Evolutionary conservation across 2,329 filamentous ascomycete species (phyloP).

Genomic region (Boeremia lycopersici): DNA sequence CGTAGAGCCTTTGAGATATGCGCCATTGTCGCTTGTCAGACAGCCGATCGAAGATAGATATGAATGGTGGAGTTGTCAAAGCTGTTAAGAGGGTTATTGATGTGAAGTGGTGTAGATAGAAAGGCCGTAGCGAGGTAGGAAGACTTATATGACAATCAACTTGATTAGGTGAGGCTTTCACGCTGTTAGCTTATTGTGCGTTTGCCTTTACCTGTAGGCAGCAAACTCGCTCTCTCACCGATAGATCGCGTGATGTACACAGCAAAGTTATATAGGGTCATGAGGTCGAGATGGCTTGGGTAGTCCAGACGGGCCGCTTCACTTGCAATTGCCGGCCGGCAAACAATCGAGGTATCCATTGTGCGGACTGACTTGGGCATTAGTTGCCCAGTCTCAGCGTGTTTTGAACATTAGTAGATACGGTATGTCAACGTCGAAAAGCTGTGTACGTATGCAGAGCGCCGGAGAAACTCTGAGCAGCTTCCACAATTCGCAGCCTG

Average conservation of each 20-base stretch:
- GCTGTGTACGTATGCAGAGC: no score
- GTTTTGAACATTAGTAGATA: no score
- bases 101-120: neutral
- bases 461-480: no score
- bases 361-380: no score
- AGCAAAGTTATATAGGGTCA: neutral
- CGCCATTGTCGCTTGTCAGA: neutral
- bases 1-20: neutral
- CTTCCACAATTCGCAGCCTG: no score
- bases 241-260: neutral
- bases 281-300: neutral
- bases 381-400: no score
- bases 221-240: conserved; percentile 9
- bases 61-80: neutral
- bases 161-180: neutral
- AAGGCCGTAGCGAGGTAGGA: neutral
- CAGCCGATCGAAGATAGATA: neutral
- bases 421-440: no score
- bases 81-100: neutral
- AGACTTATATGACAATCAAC: no score
- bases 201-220: conserved; percentile 10
- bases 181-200: neutral
- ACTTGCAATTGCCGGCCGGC: no score
- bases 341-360: no score
- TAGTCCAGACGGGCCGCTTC: no score